Base-by-base conservation (phyloP, 148 eudicot genomes). In the Persicaria tinctoria region DNA sequence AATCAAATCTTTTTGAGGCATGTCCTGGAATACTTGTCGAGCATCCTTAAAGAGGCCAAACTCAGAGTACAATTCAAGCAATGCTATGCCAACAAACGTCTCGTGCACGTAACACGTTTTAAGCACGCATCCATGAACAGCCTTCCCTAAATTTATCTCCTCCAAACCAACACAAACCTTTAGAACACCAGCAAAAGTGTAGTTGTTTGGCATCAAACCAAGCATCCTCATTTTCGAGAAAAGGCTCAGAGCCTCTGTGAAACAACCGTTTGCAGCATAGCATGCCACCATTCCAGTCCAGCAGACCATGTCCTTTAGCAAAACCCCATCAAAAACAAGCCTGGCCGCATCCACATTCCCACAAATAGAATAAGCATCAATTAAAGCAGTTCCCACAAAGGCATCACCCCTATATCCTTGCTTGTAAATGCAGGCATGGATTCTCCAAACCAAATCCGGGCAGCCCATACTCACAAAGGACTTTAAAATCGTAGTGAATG, bases 241-340 rank as follows among this genome's bases (percentile, higher is more conserved):
- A 10, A 84, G 74, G 0, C 68, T 44, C 69, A 91, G 55, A 0
- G 90, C 90, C 59, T 87, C 93, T 27, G 64, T 54, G 23, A 81
- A 89, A 76, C 80, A 82, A 23, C 72, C 82, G 78, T 93, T 93
- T 68, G 85, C 98, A 41, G 88, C 82, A 76, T 83, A 89, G 66
- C 95, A 90, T 32, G 89, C 83, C 75, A 93, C 87, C 94, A 91
- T 89, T 10, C 94, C 98, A 14, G 91, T 85, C 92, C 91, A 91
- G 47, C 88, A 89, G 76, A 93, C 88, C 91, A 93, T 85, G 74
- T 93, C 98, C 80, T 84, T 88, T 18, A 17, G 68, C 23, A 74
- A 60, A 85, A 93, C 85, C 57, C 84, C 87, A 79, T 84, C 84
- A 72, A 93, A 93, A 1, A 90, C 89, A 46, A 78, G 77, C 81